Base-by-base conservation (phyloP, 108 stramenopile genomes). In the Chaetoceros tenuissimus region DNA sequence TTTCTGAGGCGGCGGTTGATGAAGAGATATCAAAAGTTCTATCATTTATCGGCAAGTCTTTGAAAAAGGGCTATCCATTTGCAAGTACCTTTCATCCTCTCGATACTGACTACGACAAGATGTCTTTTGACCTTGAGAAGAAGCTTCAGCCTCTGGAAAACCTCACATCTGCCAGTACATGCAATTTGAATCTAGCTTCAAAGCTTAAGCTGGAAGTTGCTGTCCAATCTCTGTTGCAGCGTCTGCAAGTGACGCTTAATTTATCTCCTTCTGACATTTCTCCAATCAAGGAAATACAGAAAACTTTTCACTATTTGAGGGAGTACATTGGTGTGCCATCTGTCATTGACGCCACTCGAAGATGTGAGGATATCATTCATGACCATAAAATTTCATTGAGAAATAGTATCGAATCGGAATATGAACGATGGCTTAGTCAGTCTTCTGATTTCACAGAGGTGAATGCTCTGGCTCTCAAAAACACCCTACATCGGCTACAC, bases 61-160 rank as follows among this genome's bases (percentile, higher is more conserved):
- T 81, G 7, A 57, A 68, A 19, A 72, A 67, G 31, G 49, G 45
- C 3, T 78, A 72, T 61, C 77, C 73, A 23, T 78, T 78, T 60
- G 77, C 65, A 24, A 61, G 75, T 20, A 61, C 78, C 25, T 51
- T 72, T 3, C 71, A 69, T 66, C 80, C 80, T 0, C 28, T 77
- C 3, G 60, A 64, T 29, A 69, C 64, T 31, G 67, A 78, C 56
- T 72, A 60, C 51, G 25, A 44, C 10, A 20, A 48, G 28, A 43
- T 79, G 24, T 34, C 58, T 20, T 23, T 7, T 16, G 46, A 22
- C 20, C 49, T 74, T 19, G 75, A 76, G 40, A 31, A 40, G 3
- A 69, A 59, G 45, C 60, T 78, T 1, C 25, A 28, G 21, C 44
- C 69, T 22, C 31, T 70, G 17, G 56, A 60, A 10, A 57, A 69